Conservation (phyloP, 352 stramenopile genomes). For the Pythium grandisporangium region DNA sequence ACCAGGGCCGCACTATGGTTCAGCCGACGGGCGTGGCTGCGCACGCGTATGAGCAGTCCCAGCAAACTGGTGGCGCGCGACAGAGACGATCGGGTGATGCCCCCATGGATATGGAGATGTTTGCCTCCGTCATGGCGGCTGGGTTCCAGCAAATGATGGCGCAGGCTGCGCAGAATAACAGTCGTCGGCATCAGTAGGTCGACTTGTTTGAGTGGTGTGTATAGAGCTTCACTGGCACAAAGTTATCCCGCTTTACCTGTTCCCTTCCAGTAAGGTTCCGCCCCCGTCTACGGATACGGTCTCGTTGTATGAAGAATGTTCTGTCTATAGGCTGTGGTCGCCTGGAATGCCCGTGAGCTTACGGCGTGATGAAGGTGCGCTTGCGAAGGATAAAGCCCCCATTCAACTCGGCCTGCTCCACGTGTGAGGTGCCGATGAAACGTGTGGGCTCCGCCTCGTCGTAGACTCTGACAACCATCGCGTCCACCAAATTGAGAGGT, state of each 20-base stretch:
- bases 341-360: too few species aligned
- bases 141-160: slow-evolving; percentile 80
- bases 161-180: slow-evolving; percentile 19
- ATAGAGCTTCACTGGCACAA: too few species aligned
- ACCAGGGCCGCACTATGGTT: slow-evolving; percentile 79
- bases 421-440: slow-evolving; percentile 52
- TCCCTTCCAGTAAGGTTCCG: too few species aligned
- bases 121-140: slow-evolving; percentile 73
- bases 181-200: too few species aligned
- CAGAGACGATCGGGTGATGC: slow-evolving; percentile 11
- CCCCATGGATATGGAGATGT: slow-evolving; percentile 75
- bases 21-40: slow-evolving; percentile 71
- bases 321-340: too few species aligned
- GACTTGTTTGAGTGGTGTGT: too few species aligned
- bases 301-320: too few species aligned
- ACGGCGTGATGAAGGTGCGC: slow-evolving; percentile 38
- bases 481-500: slow-evolving; percentile 22
- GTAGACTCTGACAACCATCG: slow-evolving; percentile 49
- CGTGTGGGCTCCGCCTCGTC: slow-evolving; percentile 8
- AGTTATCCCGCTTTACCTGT: too few species aligned
- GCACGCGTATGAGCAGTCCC: slow-evolving; percentile 69
- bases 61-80: slow-evolving; percentile 15
- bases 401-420: slow-evolving; percentile 19
- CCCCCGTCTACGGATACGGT: too few species aligned
- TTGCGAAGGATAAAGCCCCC: slow-evolving; percentile 44